phyloP scores from a whole-genome alignment of 2,329 filamentous ascomycete genomes.

The Macrophomina pseudophaseolina region DNA sequence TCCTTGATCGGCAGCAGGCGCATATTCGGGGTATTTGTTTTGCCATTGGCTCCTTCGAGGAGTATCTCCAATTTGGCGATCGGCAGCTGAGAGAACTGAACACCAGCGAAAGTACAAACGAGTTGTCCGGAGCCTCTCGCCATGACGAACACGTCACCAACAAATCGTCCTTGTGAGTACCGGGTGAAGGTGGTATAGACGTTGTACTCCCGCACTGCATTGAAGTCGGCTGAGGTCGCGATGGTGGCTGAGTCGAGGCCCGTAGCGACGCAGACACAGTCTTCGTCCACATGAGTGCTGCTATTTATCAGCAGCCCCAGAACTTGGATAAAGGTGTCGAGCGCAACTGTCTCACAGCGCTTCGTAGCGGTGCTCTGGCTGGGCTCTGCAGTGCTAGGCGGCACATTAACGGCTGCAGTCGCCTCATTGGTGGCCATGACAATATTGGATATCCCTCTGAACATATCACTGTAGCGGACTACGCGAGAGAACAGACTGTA shows the following conservation, averaged over 20 bases:
- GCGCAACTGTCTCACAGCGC: conserved; percentile 30
- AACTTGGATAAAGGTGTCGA: conserved; percentile 34
- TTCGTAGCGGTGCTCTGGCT: conserved; percentile 28
- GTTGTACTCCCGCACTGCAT: conserved; percentile 1
- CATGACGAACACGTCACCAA: not conserved
- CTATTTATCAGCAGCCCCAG: conserved; percentile 32
- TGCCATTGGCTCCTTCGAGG: not conserved
- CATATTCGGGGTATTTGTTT: too few relatives aligned
- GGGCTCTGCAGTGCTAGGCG: conserved; percentile 24
- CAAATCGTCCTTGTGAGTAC: not conserved
- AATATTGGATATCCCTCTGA: conserved; percentile 30
- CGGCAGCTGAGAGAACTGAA: conserved; percentile 29
- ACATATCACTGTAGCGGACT: conserved; percentile 29
- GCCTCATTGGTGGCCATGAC: conserved; percentile 30
- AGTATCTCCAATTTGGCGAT: conserved; percentile 29
- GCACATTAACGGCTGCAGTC: not conserved
- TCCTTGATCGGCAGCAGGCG: too few relatives aligned
- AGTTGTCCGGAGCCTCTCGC: conserved; percentile 3
- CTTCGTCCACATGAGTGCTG: conserved; percentile 25
- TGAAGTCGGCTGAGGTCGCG: conserved; percentile 26
- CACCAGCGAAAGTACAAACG: conserved; percentile 28
- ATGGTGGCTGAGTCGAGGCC: conserved; percentile 27
- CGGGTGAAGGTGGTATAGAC: not conserved
- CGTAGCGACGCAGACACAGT: conserved; percentile 30
- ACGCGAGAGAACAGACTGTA: conserved; percentile 32